These are phyloP conservation scores for Penicillium sp. DNA, from an alignment of 2,329 filamentous ascomycete genomes.

Conservation along the genomic window DNA sequence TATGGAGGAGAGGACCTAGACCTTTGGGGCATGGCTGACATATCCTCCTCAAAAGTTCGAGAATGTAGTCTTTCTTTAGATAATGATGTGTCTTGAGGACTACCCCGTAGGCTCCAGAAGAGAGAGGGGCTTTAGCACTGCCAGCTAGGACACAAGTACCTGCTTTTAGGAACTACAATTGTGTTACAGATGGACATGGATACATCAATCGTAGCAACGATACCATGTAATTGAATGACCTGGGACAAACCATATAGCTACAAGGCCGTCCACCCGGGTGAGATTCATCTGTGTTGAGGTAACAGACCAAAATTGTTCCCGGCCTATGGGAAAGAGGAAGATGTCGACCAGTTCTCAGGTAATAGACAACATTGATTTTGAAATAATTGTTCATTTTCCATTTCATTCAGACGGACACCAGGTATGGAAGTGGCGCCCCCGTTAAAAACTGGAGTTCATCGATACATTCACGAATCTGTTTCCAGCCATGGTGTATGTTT, in stretches of 20 bases:
- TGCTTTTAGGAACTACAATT: not conserved
- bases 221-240: not conserved
- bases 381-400: constrained; percentile 43
- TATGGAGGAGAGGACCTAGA: constrained; percentile 2
- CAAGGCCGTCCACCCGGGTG: not conserved
- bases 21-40: not conserved
- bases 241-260: constrained; percentile 4
- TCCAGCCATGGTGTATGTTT: constrained; percentile 42
- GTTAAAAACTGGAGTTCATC: constrained; percentile 42
- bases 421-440: constrained; percentile 36
- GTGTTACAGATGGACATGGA: not conserved
- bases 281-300: not conserved
- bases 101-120: too few species aligned
- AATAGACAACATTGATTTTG: constrained; percentile 15
- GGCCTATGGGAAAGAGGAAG: not conserved
- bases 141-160: not conserved
- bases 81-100: too few species aligned
- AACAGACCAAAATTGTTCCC: not conserved
- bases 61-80: not conserved
- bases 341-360: constrained; percentile 5
- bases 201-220: not conserved
- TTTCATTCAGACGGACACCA: constrained; percentile 44
- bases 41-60: not conserved
- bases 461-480: constrained; percentile 45
- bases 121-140: not conserved